Percentiles rank a stretch among this genome's conserved stretches.
phyloP scores from a whole-genome alignment of 805 yeast genomes.

The Starmerella bombi region DNA sequence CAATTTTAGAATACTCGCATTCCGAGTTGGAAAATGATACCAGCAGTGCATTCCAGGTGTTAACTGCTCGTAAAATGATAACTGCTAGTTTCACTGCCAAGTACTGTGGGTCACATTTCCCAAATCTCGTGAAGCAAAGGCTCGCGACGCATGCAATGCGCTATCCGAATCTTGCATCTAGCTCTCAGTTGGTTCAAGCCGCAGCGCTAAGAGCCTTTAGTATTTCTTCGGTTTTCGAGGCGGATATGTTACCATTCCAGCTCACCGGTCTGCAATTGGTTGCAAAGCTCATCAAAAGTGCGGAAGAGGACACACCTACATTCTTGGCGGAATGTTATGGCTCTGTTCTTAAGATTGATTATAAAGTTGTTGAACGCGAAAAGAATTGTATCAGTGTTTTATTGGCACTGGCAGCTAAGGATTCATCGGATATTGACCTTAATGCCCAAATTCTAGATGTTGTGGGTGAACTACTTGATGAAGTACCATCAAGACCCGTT shows the following conservation, averaged over 20 bases:
- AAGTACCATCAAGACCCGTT: conserved; percentile 7
- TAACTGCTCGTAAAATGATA: conserved; percentile 18
- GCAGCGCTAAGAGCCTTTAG: conserved; percentile 12
- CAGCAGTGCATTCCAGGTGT: conserved; percentile 1
- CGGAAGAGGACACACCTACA: conserved; percentile 72
- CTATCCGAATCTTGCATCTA: conserved; percentile 4
- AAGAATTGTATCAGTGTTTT: conserved; percentile 40
- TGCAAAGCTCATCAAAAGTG: conserved; percentile 38
- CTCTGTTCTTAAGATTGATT: conserved; percentile 40
- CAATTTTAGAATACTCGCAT: conserved; percentile 7
- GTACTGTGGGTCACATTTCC: conserved; percentile 13
- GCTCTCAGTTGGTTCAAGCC: conserved; percentile 10
- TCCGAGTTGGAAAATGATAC: background rate
- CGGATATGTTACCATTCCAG: conserved; percentile 21
- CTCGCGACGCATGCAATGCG: conserved; percentile 11
- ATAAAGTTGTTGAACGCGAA: conserved; percentile 24
- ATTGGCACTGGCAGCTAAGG: conserved; percentile 52
- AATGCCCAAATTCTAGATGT: conserved; percentile 57
- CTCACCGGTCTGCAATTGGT: conserved; percentile 29
- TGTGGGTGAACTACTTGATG: conserved; percentile 44
- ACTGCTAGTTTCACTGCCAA: conserved; percentile 20
- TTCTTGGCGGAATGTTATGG: conserved; percentile 59
- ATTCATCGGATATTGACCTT: conserved; percentile 61
- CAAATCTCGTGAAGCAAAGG: conserved; percentile 8
- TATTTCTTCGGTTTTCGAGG: conserved; percentile 10